Conservation (phyloP, 768 basidiomycete genomes). For the Panellus pusillus region DNA sequence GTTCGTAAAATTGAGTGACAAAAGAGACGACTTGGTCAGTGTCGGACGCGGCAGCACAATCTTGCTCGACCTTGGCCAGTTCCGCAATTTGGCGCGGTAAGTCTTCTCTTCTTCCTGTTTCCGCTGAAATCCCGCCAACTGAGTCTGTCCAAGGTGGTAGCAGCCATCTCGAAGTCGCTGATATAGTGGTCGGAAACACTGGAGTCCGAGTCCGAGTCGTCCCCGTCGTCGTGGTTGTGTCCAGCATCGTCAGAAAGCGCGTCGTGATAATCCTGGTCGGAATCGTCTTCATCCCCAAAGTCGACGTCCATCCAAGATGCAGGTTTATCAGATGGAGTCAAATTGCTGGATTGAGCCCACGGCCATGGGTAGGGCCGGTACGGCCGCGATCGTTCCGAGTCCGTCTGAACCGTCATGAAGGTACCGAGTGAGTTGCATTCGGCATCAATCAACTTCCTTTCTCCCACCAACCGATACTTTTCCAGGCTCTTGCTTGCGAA, state of each 20-base stretch:
- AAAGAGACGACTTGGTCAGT: slow-evolving; percentile 8
- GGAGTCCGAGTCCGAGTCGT: neutral
- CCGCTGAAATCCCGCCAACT: neutral
- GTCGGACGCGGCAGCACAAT: slow-evolving; percentile 2
- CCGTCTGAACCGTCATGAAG: too few relatives aligned
- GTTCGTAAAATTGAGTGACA: slow-evolving; percentile 11
- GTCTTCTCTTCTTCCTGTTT: neutral
- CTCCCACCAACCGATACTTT: too few relatives aligned
- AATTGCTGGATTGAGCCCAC: slow-evolving; percentile 7
- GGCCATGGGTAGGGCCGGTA: slow-evolving; percentile 7
- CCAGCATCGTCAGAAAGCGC: neutral
- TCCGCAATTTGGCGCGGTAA: slow-evolving; percentile 1
- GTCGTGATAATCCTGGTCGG: neutral
- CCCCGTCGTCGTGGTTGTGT: neutral
- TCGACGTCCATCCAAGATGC: slow-evolving; percentile 11
- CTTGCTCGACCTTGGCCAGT: slow-evolving; percentile 10
- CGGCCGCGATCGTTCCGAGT: neutral
- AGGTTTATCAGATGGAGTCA: neutral
- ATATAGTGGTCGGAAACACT: neutral
- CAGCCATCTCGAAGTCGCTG: neutral
- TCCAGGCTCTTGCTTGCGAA: neutral
- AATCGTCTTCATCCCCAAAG: too few relatives aligned
- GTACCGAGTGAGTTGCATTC: too few relatives aligned
- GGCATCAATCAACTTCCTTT: too few relatives aligned
- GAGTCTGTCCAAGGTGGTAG: neutral